phyloP scores from a whole-genome alignment of 805 yeast genomes.

The Ogataea methanolica region DNA sequence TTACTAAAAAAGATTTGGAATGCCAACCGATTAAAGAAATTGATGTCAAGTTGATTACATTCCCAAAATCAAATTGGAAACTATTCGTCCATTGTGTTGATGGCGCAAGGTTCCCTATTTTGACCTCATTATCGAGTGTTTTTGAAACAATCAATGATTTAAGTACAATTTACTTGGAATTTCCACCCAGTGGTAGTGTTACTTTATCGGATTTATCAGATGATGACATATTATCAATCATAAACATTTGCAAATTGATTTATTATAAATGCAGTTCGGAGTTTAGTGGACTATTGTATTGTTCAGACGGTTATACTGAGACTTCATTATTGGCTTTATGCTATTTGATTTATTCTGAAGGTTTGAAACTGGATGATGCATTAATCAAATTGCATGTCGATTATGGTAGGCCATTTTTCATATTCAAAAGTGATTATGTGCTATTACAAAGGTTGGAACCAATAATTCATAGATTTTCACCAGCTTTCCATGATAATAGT shows the following conservation, averaged over 20 bases:
- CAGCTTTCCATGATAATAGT: constrained; percentile 23
- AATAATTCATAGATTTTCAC: constrained; percentile 57
- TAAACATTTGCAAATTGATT: constrained; percentile 66
- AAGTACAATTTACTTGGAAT: constrained; percentile 38
- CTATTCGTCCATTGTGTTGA: constrained; percentile 56
- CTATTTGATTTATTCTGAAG: constrained; percentile 65
- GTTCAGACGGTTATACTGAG: constrained; percentile 92
- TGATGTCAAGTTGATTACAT: constrained; percentile 35
- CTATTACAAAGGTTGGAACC: constrained; percentile 63
- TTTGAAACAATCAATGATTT: constrained; percentile 14
- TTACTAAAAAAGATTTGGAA: constrained; percentile 29
- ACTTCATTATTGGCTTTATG: constrained; percentile 72
- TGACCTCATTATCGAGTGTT: constrained; percentile 31
- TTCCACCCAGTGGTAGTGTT: constrained; percentile 83
- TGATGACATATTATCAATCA: constrained; percentile 56
- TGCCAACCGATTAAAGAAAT: constrained; percentile 17
- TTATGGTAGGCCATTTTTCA: constrained; percentile 75
- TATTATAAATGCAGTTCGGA: constrained; percentile 35
- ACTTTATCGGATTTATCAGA: constrained; percentile 67
- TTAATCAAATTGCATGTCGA: constrained; percentile 56
- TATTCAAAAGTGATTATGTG: constrained; percentile 71
- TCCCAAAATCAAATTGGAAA: constrained; percentile 53
- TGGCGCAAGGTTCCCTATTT: constrained; percentile 50
- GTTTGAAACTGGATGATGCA: constrained; percentile 58
- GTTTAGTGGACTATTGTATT: constrained; percentile 56